These are phyloP conservation scores for Castanospermum australe DNA, from an alignment of 306 rosid species.

Conservation along the genomic window DNA sequence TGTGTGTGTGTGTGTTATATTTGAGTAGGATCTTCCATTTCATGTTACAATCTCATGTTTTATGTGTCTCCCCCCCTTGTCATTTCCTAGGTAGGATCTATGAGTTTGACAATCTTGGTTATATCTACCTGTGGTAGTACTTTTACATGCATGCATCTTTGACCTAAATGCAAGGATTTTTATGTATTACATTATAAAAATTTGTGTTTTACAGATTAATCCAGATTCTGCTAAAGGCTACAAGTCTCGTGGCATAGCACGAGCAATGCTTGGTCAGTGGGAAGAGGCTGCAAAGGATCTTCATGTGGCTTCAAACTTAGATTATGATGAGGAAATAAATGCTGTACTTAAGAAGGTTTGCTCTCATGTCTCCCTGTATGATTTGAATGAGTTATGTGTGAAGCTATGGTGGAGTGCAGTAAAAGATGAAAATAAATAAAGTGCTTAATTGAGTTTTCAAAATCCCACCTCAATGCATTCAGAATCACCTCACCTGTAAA, in stretches of 20 bases:
- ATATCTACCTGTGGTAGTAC: background rate
- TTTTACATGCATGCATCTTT: background rate
- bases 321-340: conserved; percentile 81
- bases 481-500: background rate
- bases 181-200: background rate
- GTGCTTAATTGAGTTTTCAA: background rate
- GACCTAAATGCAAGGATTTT: background rate
- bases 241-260: conserved; percentile 87
- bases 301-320: conserved; percentile 80
- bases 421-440: background rate
- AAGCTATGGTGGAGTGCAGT: background rate
- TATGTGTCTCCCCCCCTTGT: too few species aligned
- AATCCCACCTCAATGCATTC: background rate
- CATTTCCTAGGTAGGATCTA: too few species aligned
- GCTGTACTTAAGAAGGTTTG: conserved; percentile 83
- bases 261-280: conserved; percentile 85
- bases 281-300: conserved; percentile 92
- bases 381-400: background rate
- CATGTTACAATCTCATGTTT: too few species aligned
- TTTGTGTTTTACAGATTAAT: conserved; percentile 56
- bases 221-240: conserved; percentile 96
- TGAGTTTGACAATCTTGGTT: too few species aligned
- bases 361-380: conserved; percentile 10
- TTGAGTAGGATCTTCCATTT: too few species aligned
- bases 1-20: too few species aligned